phyloP scores from a whole-genome alignment of 2,329 filamentous ascomycete species.

The Lachnellula suecica region DNA sequence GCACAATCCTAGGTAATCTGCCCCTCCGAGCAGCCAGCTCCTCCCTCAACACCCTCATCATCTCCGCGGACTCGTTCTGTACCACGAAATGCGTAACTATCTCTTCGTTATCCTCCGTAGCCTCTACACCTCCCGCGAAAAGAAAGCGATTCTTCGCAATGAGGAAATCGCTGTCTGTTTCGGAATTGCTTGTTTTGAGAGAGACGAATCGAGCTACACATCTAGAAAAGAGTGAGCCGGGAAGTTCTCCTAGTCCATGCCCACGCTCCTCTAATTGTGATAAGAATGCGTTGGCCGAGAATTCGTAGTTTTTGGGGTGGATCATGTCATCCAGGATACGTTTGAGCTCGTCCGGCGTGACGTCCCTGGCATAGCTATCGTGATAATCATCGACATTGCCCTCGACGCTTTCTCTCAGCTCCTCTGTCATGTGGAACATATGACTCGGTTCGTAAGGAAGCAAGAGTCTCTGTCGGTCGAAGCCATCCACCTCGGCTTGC shows the following conservation, averaged over 20 bases:
- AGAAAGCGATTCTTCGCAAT: conserved; percentile 56
- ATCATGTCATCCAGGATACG: conserved; percentile 48
- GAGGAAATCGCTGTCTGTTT: conserved; percentile 34
- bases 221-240: conserved; percentile 51
- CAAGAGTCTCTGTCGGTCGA: conserved; percentile 52
- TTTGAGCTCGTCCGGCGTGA: conserved; percentile 61
- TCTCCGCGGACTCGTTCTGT: conserved; percentile 39
- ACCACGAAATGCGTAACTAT: conserved; percentile 73
- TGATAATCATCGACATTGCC: conserved; percentile 72
- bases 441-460: conserved; percentile 64
- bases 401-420: conserved; percentile 52
- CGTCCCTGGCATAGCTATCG: conserved; percentile 79
- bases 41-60: conserved; percentile 45
- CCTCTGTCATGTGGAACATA: conserved; percentile 67
- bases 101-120: background rate
- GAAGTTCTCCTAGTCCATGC: conserved; percentile 48
- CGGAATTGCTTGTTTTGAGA: conserved; percentile 32
- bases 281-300: conserved; percentile 48
- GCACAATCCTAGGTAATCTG: conserved; percentile 68
- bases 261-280: conserved; percentile 56
- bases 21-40: conserved; percentile 43
- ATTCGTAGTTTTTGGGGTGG: conserved; percentile 42
- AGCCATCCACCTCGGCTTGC: conserved; percentile 48
- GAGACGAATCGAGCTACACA: conserved; percentile 40
- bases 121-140: conserved; percentile 66